Evolutionary conservation across 176 grass and related monocot genomes (phyloP), one percentile per base, ranked within the genome.

Genomic region (Elymus sibiricus): DNA sequence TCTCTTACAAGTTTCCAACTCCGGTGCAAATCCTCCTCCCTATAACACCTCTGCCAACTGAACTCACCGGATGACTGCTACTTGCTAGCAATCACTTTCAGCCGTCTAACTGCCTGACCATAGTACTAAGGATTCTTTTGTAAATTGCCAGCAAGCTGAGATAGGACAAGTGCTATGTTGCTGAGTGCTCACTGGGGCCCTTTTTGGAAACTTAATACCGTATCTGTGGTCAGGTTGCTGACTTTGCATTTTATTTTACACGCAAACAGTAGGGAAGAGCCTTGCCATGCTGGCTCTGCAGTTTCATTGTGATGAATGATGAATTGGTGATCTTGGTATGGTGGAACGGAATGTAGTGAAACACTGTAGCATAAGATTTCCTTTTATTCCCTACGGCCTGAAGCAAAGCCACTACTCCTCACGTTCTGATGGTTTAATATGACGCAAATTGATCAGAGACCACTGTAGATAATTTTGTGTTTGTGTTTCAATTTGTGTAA

Each of bases 1-100:
- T 31, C 9, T 64, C 73, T 79, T 17, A 80, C 27, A 79, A 79
- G 28, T 78, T n/a, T 62, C n/a, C 16, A 34, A 38, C 47, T 81
- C 51, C 68, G 42, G 73, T 46, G 27, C 51, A 62, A 22, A 61
- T 24, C 72, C 19, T 78, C 14, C 15, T 64, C 60, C 16, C 49
- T 63, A 15, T 82, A 64, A 51, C 11, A 78, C 49, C 73, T 86
- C 60, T 40, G 40, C 64, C 25, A 72, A 72, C 64, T 90, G 56
- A 78, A 56, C 40, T 72, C n/a, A 53, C 71, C 19, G 5, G 19
- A 73, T 35, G 13, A 78, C 25, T 11, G 70, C 39, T 73, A 49
- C 43, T 74, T 56, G 53, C 19, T 56, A 56, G 53, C 19, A 56
- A 56, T 56, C 19, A 56, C 19, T 56, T 56, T 56, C 17, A 9